Conservation (phyloP, 768 basidiomycete species). For the Mycena leptocephala region DNA sequence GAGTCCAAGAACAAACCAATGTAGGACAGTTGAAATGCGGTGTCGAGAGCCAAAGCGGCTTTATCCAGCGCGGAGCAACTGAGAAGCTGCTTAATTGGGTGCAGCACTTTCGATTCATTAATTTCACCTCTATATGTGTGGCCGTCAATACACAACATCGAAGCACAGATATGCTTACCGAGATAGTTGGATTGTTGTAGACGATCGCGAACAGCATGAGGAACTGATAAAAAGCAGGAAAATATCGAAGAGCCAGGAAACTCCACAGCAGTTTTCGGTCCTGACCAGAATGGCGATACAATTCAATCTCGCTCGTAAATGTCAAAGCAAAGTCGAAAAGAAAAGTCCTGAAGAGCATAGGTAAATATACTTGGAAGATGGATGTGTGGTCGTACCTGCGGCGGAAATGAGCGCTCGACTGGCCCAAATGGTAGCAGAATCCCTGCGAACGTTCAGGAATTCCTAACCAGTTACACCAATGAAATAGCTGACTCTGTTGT, state of each 20-base stretch:
- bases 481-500: background rate
- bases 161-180: background rate
- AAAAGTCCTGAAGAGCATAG: background rate
- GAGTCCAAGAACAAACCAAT: background rate
- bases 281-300: constrained; percentile 3
- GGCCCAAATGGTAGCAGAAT: background rate
- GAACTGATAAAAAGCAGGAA: constrained; percentile 10
- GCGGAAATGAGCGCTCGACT: constrained; percentile 16
- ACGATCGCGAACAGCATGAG: constrained; percentile 6
- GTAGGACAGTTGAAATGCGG: constrained; percentile 11
- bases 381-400: background rate
- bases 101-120: no score
- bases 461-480: background rate
- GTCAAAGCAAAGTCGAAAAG: constrained; percentile 6
- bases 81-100: background rate
- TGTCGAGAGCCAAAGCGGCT: background rate
- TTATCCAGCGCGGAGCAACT: constrained; percentile 17
- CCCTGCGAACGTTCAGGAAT: background rate
- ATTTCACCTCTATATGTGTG: background rate
- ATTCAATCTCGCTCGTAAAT: constrained; percentile 1
- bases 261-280: constrained; percentile 1
- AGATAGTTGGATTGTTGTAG: background rate
- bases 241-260: constrained; percentile 12
- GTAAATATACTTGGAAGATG: background rate
- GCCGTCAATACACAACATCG: background rate